phyloP scores from a whole-genome alignment of 106 monocot species.

The Dendrobium huoshanense region DNA sequence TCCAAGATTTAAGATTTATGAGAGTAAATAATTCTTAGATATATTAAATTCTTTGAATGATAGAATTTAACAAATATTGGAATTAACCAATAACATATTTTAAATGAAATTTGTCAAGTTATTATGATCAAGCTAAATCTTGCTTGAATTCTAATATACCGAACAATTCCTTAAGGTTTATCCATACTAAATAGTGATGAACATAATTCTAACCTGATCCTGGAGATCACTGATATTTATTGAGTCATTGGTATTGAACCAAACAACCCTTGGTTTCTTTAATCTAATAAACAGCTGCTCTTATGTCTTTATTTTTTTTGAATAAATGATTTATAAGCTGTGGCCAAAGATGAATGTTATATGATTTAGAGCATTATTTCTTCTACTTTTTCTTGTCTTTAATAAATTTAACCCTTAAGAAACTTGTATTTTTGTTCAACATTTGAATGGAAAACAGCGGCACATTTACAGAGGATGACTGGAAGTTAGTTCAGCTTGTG shows the following conservation, averaged over 20 bases:
- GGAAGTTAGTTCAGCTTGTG: constrained; percentile 92
- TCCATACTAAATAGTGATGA: background rate
- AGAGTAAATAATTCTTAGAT: no score
- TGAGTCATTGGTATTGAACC: background rate
- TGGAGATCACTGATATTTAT: background rate
- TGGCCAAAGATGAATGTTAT: background rate
- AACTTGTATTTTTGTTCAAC: background rate
- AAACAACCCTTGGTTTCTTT: background rate
- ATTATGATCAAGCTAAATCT: no score
- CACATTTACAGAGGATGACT: constrained; percentile 86
- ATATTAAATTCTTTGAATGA: no score
- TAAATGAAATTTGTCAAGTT: no score
- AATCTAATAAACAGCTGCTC: background rate
- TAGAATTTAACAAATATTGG: no score
- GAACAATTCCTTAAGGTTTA: no score
- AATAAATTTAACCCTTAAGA: background rate
- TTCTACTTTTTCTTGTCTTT: background rate
- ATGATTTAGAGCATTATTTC: background rate
- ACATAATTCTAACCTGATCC: background rate
- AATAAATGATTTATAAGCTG: background rate
- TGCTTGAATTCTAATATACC: background rate
- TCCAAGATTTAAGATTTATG: no score
- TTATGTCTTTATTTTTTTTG: background rate
- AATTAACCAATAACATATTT: no score
- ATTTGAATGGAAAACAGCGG: constrained; percentile 33